A percentile compares a stretch with the other conserved stretches of the same genome.
Conservation (phyloP, 2,329 filamentous ascomycete genomes). For the Colletotrichum lindemuthianum region DNA sequence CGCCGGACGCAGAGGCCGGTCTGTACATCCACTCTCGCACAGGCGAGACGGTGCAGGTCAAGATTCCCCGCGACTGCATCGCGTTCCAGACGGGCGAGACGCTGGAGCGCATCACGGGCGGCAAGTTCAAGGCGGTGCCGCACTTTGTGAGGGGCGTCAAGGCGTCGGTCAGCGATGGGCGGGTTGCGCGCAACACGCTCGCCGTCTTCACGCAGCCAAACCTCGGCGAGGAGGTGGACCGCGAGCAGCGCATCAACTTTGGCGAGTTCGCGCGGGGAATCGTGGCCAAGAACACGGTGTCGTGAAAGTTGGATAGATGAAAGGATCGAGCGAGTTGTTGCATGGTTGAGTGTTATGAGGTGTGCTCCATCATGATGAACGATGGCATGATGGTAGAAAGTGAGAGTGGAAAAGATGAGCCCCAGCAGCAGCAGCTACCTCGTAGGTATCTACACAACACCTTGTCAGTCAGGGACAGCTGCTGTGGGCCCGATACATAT, state of each 20-base stretch:
- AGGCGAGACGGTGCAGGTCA: conserved; percentile 86
- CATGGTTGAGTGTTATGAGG: no score
- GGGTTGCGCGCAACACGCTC: conserved; percentile 84
- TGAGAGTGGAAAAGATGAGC: no score
- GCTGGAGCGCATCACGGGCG: conserved; percentile 88
- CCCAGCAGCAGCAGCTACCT: no score
- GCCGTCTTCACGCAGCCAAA: conserved; percentile 98
- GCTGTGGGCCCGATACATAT: no score
- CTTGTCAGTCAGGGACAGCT: neutral
- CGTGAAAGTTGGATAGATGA: neutral
- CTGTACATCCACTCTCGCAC: conserved; percentile 93
- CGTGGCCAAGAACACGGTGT: conserved; percentile 68
- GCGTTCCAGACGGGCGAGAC: conserved; percentile 97
- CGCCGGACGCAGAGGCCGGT: conserved; percentile 85
- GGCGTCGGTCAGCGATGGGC: conserved; percentile 59
- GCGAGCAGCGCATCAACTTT: conserved; percentile 73
- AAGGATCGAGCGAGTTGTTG: no score
- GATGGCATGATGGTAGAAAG: no score
- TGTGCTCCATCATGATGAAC: no score
- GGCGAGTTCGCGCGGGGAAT: conserved; percentile 77
- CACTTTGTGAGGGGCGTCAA: conserved; percentile 90
- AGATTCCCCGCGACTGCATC: conserved; percentile 89
- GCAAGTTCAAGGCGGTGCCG: conserved; percentile 91
- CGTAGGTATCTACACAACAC: neutral
- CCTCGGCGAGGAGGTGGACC: conserved; percentile 80